These are phyloP conservation scores for Phyllosticta paracitricarpa DNA, from an alignment of 2,329 filamentous ascomycete genomes.

Conservation along the genomic window DNA sequence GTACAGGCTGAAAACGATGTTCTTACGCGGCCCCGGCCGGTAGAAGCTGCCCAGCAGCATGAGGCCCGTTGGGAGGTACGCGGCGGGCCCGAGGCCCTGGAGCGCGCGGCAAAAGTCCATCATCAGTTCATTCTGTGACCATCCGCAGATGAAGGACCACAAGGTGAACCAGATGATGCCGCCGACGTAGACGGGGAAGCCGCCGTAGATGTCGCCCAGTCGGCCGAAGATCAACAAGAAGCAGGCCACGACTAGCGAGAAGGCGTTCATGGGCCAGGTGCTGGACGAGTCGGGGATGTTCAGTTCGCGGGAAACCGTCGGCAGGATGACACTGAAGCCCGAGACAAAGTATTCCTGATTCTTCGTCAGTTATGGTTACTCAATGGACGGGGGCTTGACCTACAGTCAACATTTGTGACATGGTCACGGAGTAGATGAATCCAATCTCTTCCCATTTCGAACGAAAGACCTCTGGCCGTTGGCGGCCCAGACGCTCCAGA, in stretches of 20 bases:
- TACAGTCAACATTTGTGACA: conserved; percentile 19
- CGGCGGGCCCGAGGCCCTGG: conserved; percentile 27
- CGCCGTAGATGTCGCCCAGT: conserved; percentile 48
- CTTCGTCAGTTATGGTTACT: neutral
- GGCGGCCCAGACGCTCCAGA: conserved; percentile 48
- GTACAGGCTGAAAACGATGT: conserved; percentile 28
- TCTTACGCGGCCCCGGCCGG: conserved; percentile 27
- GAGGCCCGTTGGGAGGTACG: conserved; percentile 23
- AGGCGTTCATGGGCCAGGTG: conserved; percentile 45
- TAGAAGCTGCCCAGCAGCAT: conserved; percentile 25
- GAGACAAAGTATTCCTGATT: conserved; percentile 61
- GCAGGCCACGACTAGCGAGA: conserved; percentile 39
- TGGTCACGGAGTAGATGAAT: conserved; percentile 43
- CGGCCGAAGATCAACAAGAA: conserved; percentile 39
- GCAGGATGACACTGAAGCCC: conserved; percentile 62
- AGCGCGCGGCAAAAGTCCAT: conserved; percentile 26
- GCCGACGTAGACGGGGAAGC: conserved; percentile 48
- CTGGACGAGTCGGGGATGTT: conserved; percentile 54
- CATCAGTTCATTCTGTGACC: conserved; percentile 24
- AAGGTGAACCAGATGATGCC: conserved; percentile 41
- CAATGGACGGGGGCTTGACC: neutral
- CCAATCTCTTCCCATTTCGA: conserved; percentile 41
- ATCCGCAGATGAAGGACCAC: conserved; percentile 25
- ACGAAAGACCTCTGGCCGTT: conserved; percentile 45
- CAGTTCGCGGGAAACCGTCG: conserved; percentile 51